These are phyloP conservation scores for Didymella sp. DNA, from an alignment of 2,329 filamentous ascomycete species.

Conservation along the genomic window DNA sequence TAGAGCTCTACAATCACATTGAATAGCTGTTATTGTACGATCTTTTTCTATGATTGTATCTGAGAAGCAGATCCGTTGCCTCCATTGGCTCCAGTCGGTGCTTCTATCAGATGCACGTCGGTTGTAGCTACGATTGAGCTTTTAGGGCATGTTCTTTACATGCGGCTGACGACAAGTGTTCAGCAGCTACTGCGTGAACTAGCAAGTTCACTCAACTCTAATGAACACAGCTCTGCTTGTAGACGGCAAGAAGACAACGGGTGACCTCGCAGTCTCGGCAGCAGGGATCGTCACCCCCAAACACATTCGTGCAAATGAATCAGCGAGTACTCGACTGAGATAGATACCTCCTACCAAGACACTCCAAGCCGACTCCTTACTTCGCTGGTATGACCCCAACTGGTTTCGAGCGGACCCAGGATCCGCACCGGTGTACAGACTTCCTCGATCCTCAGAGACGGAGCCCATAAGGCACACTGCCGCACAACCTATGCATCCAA, in stretches of 20 bases:
- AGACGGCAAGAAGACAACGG: neutral
- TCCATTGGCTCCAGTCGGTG: neutral
- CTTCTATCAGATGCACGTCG: neutral
- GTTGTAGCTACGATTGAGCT: neutral
- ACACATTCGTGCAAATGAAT: neutral
- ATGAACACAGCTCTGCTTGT: neutral
- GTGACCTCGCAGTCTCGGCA: neutral
- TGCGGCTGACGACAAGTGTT: no score
- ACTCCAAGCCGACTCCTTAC: neutral
- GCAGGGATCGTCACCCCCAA: neutral
- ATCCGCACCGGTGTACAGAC: neutral
- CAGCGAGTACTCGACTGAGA: neutral
- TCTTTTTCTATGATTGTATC: neutral
- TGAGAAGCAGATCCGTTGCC: neutral
- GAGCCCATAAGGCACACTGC: neutral
- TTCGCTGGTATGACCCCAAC: neutral
- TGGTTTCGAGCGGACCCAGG: neutral
- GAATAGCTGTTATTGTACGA: neutral
- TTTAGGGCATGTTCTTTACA: neutral
- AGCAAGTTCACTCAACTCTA: neutral
- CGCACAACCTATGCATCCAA: neutral
- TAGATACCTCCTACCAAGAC: neutral
- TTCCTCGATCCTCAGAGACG: neutral
- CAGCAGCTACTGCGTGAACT: no score
- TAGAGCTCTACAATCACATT: neutral